Percentiles rank a stretch among this genome's conserved stretches.
Evolutionary conservation across 345 rosid species (phyloP).

Genomic region (Syzygium aromaticum): DNA sequence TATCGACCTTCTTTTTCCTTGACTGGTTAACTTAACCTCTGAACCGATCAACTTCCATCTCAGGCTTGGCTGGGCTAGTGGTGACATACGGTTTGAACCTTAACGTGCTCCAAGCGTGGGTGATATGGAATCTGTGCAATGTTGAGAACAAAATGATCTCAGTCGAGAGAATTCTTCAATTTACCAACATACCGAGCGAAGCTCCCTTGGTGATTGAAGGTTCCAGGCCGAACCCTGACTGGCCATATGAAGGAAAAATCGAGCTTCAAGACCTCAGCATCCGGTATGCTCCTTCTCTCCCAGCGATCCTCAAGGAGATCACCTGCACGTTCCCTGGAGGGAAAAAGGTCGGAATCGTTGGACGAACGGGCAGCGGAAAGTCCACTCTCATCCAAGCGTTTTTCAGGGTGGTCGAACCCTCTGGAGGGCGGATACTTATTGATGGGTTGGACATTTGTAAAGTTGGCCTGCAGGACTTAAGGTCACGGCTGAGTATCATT

Average conservation of each 20-base stretch:
- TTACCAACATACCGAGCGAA: conserved; percentile 44
- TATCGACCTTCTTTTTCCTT: not conserved
- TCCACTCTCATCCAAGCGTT: conserved; percentile 84
- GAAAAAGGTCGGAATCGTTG: conserved; percentile 76
- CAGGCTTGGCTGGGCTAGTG: conserved; percentile 64
- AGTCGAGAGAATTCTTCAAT: conserved; percentile 63
- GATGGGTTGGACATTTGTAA: conserved; percentile 67
- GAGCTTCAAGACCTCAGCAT: conserved; percentile 44
- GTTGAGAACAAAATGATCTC: conserved; percentile 82
- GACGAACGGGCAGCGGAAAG: conserved; percentile 92
- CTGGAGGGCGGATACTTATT: conserved; percentile 57
- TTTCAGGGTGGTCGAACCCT: conserved; percentile 76
- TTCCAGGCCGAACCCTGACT: conserved; percentile 26
- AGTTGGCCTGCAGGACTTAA: conserved; percentile 72
- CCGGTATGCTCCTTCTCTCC: conserved; percentile 41
- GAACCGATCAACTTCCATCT: not conserved
- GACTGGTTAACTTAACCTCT: not conserved
- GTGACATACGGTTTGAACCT: conserved; percentile 59
- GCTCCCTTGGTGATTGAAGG: conserved; percentile 40
- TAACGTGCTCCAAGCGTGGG: conserved; percentile 74
- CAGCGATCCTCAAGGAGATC: conserved; percentile 55
- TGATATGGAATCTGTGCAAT: conserved; percentile 66
- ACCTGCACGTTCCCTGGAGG: conserved; percentile 56
- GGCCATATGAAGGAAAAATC: conserved; percentile 49
- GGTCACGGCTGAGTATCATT: conserved; percentile 72